Evolutionary conservation across 2,329 filamentous ascomycete species (phyloP).

Genomic region (Curvularia verruculosa): DNA sequence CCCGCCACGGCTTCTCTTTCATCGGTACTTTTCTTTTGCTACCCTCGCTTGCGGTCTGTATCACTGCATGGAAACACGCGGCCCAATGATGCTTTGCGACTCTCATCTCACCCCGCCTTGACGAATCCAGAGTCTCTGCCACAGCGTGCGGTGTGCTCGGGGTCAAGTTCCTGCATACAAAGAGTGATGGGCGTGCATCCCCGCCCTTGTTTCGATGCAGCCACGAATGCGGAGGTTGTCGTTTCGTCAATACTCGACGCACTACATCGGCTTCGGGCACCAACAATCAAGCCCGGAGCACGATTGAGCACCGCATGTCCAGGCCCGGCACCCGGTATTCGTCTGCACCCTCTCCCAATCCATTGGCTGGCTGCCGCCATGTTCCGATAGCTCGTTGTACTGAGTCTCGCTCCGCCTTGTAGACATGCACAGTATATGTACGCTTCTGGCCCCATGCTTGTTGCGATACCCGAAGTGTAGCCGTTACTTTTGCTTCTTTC

Average conservation of each 20-base stretch:
- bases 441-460: not conserved
- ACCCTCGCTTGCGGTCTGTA: conserved; percentile 6
- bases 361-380: not conserved
- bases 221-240: conserved; percentile 4
- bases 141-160: conserved; percentile 21
- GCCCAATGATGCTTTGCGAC: conserved; percentile 14
- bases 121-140: conserved; percentile 15
- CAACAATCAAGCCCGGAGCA: not conserved
- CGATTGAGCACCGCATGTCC: not conserved
- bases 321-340: too few species aligned
- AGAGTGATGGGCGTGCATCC: conserved; percentile 18
- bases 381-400: not conserved
- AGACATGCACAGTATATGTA: not conserved
- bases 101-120: conserved; percentile 10
- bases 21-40: conserved; percentile 12
- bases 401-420: not conserved
- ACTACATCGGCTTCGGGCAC: not conserved
- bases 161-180: conserved; percentile 27
- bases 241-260: not conserved
- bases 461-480: not conserved
- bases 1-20: not conserved
- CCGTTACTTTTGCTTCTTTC: not conserved
- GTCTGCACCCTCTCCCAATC: not conserved
- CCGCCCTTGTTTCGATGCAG: conserved; percentile 7
- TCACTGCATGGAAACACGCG: conserved; percentile 17